Conservation (phyloP, 345 rosid genomes). For the Ceriops tagal region DNA sequence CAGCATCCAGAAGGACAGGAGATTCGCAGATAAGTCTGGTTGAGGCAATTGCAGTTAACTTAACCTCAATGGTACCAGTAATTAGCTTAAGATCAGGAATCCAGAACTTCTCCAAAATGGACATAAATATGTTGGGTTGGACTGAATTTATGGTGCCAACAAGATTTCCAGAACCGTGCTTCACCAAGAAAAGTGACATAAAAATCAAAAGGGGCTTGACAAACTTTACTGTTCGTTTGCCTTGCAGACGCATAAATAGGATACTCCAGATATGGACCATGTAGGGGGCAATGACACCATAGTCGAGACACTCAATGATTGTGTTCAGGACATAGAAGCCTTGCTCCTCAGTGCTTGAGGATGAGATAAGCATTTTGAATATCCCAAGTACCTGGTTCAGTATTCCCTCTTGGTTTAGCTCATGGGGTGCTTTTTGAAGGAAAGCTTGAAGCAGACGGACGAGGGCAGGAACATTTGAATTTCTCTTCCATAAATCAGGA, state of each 20-base stretch:
- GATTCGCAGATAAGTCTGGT: conserved; percentile 76
- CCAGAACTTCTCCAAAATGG: conserved; percentile 81
- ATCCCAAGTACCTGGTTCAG: conserved; percentile 82
- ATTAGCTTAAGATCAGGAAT: conserved; percentile 79
- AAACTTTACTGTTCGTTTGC: conserved; percentile 59
- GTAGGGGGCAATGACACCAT: conserved; percentile 52
- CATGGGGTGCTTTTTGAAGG: conserved; percentile 86
- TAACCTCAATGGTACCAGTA: conserved; percentile 66
- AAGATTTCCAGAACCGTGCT: conserved; percentile 69
- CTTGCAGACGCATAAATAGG: conserved; percentile 70
- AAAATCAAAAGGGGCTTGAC: conserved; percentile 72
- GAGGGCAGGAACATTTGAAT: conserved; percentile 94
- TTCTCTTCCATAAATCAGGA: conserved; percentile 84
- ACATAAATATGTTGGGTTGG: conserved; percentile 55
- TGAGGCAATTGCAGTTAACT: conserved; percentile 79
- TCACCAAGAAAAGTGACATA: conserved; percentile 89
- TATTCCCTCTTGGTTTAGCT: conserved; percentile 71
- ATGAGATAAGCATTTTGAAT: conserved; percentile 64
- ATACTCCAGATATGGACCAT: conserved; percentile 68
- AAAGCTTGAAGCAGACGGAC: conserved; percentile 98
- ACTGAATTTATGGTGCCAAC: conserved; percentile 74
- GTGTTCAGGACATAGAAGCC: conserved; percentile 95
- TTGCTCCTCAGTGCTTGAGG: conserved; percentile 84
- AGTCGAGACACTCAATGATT: conserved; percentile 75
- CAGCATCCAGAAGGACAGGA: conserved; percentile 59